These are phyloP conservation scores for Amoebophrya sp. DNA, from an alignment of 169 alveolate species.

Conservation along the genomic window DNA sequence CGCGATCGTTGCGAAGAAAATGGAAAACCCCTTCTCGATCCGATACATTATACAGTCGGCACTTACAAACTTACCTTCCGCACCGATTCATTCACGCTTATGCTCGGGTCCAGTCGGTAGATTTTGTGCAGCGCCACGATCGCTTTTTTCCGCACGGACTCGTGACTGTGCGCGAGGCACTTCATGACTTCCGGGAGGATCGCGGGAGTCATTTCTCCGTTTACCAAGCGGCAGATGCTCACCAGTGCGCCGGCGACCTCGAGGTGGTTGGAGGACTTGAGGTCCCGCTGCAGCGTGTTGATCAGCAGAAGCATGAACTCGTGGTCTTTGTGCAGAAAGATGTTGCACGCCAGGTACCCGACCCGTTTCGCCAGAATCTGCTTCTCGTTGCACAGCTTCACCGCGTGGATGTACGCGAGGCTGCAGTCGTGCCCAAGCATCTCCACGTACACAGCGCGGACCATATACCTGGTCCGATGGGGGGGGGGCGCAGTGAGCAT, in stretches of 20 bases:
- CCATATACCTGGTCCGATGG: slow-evolving; percentile 64
- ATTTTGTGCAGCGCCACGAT: slow-evolving; percentile 41
- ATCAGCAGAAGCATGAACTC: slow-evolving; percentile 75
- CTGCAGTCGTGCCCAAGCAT: slow-evolving; percentile 89
- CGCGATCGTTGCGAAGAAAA: too few relatives aligned
- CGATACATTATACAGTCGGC: too few relatives aligned
- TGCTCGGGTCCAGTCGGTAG: neutral
- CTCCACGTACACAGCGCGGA: slow-evolving; percentile 81
- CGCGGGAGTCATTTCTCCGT: slow-evolving; percentile 67
- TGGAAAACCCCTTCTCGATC: too few relatives aligned
- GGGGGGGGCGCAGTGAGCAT: too few relatives aligned
- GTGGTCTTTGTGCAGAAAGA: slow-evolving; percentile 62
- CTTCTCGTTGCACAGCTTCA: slow-evolving; percentile 68
- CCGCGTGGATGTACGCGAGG: slow-evolving; percentile 79
- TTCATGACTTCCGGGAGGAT: slow-evolving; percentile 56
- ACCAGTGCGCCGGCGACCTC: slow-evolving; percentile 73
- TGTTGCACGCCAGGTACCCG: slow-evolving; percentile 76
- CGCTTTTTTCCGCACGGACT: slow-evolving; percentile 79
- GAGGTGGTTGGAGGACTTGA: slow-evolving; percentile 47
- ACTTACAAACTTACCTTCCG: neutral
- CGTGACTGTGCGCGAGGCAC: slow-evolving; percentile 61
- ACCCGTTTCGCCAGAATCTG: slow-evolving; percentile 61
- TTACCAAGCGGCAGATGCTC: slow-evolving; percentile 62
- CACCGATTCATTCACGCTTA: neutral
- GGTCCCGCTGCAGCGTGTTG: slow-evolving; percentile 63